Evolutionary conservation across 176 grass and related monocot genomes (phyloP).

Genomic region (Lolium perenne): DNA sequence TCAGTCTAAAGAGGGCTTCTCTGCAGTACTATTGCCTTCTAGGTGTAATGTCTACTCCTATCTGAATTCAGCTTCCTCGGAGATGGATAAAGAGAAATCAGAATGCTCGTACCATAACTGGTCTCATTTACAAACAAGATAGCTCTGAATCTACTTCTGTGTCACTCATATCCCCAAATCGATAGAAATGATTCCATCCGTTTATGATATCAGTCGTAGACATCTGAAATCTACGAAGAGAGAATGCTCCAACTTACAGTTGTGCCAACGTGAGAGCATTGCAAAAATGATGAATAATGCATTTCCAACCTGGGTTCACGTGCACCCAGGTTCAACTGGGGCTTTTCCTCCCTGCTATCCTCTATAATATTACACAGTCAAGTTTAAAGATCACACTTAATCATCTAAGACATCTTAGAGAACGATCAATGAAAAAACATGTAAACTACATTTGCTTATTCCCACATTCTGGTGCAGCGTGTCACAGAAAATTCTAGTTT

Average conservation of each 20-base stretch:
- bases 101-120: not conserved
- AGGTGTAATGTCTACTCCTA: not conserved
- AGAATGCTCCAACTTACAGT: conserved; percentile 4
- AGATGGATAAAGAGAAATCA: not conserved
- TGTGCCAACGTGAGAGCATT: not conserved
- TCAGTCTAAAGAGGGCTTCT: not conserved
- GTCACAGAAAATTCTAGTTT: conserved; percentile 1
- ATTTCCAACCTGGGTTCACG: no score
- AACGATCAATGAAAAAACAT: conserved; percentile 2
- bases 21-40: not conserved
- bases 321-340: no score
- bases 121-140: conserved; percentile 10
- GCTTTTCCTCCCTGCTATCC: no score
- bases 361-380: conserved; percentile 20
- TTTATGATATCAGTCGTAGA: not conserved
- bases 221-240: not conserved
- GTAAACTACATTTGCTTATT: not conserved
- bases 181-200: not conserved
- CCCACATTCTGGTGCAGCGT: not conserved
- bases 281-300: not conserved
- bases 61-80: not conserved
- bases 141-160: not conserved
- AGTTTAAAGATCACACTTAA: conserved; percentile 1
- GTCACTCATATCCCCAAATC: not conserved
- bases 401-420: not conserved